Base-by-base conservation (phyloP, 352 stramenopile genomes). In the Blastocystis sp. region DNA sequence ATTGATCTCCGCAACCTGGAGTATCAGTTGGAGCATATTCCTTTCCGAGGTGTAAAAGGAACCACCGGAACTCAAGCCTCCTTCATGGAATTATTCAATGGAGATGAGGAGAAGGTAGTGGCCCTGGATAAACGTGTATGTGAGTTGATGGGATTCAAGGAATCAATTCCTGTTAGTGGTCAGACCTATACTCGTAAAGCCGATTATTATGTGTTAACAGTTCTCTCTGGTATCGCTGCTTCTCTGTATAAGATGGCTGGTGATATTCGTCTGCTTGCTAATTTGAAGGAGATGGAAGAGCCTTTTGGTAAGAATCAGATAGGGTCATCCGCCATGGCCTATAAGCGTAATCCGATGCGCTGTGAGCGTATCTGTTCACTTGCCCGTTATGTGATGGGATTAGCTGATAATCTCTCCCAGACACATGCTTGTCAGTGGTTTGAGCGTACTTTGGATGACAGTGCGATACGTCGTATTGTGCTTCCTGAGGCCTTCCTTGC, bases 181-280 rank as follows among this genome's bases (percentile, higher is more conserved):
- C 97, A 99, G 93, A 99, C 97, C 27, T 99, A 99, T 93, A 98
- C 95, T 69, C 95, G 97, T 80, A 99, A 99, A 92, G 96, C 98
- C 90, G 96, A 99, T 92, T 98, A 97, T 92, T 95, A 95, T 90
- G 93, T 98, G 66, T 53, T 91, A 7, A 96, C 94, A 57, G 93
- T 98, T 37, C 92, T 99, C 6, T 97, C 94, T 77, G 96, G 96
- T 40, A 98, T 99, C 70, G 95, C 96, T 22, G 96, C 98, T 93
- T 98, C 93, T 33, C 95, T 96, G 17, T 98, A 99, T 92, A 99
- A 99, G 93, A 99, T 99, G 96, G 98, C 96, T 62, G 94, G 95
- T 53, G 97, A 99, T 92, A 98, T 99, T 82, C 96, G 97, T 90
- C 93, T 99, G 19, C 93, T 99, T 42, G 96, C 96, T 30, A 99